phyloP scores from a whole-genome alignment of 208 protist species.

The Blastocrithidia nonstop region DNA sequence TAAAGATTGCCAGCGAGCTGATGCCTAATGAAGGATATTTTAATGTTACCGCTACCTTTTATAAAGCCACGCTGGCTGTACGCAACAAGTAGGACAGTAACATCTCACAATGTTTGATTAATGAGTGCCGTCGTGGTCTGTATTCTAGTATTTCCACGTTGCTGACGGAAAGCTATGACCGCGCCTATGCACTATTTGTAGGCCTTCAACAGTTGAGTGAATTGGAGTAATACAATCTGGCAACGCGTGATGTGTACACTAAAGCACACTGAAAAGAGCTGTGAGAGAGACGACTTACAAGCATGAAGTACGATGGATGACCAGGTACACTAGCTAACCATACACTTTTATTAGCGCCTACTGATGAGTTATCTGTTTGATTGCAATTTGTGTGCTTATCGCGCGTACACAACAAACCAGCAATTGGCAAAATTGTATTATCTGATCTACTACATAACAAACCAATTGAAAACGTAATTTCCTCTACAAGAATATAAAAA shows the following conservation, averaged over 20 bases:
- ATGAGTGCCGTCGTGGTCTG: conserved; percentile 80
- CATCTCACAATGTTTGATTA: conserved; percentile 82
- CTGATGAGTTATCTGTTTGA: conserved; percentile 93
- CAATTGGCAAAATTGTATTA: no score
- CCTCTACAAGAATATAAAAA: no score
- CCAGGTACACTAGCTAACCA: conserved; percentile 94
- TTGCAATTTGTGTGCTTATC: conserved; percentile 94
- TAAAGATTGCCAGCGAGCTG: conserved; percentile 79
- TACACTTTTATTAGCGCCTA: conserved; percentile 84
- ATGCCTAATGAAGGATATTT: conserved; percentile 85
- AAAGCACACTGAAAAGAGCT: conserved; percentile 68
- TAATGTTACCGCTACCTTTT: conserved; percentile 86
- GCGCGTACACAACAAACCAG: conserved; percentile 81
- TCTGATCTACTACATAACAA: no score
- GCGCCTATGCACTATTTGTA: conserved; percentile 95
- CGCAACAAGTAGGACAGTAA: conserved; percentile 58
- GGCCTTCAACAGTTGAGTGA: conserved; percentile 96
- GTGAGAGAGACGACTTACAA: conserved; percentile 64
- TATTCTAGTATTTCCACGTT: conserved; percentile 92
- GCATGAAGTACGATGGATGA: conserved; percentile 94
- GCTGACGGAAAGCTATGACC: conserved; percentile 95
- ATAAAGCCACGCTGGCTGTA: conserved; percentile 67
- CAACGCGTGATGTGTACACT: conserved; percentile 47
- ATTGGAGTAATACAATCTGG: conserved; percentile 94
- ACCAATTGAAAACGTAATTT: no score